Conservation (phyloP, 176 grass and related monocot species). For the Bolboschoenus planiculmis region DNA sequence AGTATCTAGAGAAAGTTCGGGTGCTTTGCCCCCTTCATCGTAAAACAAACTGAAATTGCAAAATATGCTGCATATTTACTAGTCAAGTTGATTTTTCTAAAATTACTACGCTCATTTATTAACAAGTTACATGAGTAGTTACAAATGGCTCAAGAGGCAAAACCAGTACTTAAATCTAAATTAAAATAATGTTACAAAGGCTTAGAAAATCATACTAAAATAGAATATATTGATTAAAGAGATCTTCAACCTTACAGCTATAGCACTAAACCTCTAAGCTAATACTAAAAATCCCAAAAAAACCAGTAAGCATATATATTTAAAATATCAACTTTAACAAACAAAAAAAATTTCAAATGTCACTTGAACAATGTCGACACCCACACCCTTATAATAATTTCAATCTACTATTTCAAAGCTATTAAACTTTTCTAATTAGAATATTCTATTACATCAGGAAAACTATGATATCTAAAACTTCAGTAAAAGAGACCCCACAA, state of each 20-base stretch:
- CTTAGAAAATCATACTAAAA: constrained; percentile 5
- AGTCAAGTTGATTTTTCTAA: not conserved
- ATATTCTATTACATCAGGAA: not conserved
- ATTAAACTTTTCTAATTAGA: not conserved
- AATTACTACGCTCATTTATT: not conserved
- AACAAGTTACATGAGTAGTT: not conserved
- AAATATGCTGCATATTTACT: not conserved
- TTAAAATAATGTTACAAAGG: not conserved
- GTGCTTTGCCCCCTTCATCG: not conserved
- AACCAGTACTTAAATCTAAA: not conserved
- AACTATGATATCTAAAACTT: constrained; percentile 1
- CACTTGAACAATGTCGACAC: constrained; percentile 16
- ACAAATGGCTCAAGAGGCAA: not conserved
- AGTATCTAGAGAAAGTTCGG: not conserved
- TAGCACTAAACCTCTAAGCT: constrained; percentile 22
- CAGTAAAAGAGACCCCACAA: not conserved
- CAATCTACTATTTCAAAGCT: constrained; percentile 4
- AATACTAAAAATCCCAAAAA: constrained; percentile 4
- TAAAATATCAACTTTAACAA: constrained; percentile 15
- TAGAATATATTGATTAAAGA: not conserved
- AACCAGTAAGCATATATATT: constrained; percentile 9
- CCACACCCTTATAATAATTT: not conserved
- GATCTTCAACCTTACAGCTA: constrained; percentile 22
- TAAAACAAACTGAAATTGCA: not conserved
- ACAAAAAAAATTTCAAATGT: not conserved